phyloP scores from a whole-genome alignment of 1,284 basidiomycete species.

The Earliella scabrosa region DNA sequence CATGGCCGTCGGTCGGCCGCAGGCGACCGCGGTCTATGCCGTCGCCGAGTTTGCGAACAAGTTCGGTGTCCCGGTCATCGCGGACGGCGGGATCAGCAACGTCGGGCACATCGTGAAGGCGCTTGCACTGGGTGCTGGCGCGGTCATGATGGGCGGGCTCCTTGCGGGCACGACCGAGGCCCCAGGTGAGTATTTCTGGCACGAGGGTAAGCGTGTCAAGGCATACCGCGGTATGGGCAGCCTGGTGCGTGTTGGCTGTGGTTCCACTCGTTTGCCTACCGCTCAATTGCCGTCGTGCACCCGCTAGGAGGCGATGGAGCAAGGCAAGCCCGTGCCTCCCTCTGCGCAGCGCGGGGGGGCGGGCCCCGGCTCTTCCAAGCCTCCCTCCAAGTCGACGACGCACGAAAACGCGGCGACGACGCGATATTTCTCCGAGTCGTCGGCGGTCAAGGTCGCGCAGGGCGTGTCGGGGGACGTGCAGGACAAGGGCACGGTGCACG shows the following conservation, averaged over 20 bases:
- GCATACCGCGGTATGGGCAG: conserved; percentile 99
- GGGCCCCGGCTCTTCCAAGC: conserved; percentile 48
- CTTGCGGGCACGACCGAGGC: conserved; percentile 97
- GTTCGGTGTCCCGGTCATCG: conserved; percentile 97
- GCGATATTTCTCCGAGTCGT: conserved; percentile 96
- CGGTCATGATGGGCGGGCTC: conserved; percentile 99
- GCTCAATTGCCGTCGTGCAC: neutral
- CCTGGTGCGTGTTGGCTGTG: conserved; percentile 47
- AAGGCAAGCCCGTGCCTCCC: conserved; percentile 58
- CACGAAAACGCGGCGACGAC: conserved; percentile 96
- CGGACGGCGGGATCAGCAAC: conserved; percentile 97
- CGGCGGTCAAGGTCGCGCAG: conserved; percentile 95
- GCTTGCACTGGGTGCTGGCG: conserved; percentile 89
- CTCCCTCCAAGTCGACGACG: conserved; percentile 49
- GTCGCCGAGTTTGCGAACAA: conserved; percentile 93
- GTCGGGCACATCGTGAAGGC: conserved; percentile 99
- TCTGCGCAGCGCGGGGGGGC: conserved; percentile 36
- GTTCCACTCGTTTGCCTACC: neutral
- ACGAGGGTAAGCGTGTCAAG: conserved; percentile 98
- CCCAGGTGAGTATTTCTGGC: conserved; percentile 98
- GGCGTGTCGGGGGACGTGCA: conserved; percentile 97
- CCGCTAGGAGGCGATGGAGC: conserved; percentile 87
- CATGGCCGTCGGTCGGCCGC: conserved; percentile 99
- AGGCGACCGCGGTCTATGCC: conserved; percentile 95
- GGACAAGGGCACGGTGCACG: conserved; percentile 94